Percentiles rank a stretch among this genome's conserved stretches.
Evolutionary conservation across 164 flowering plant species (phyloP).

Genomic region (Warburgia ugandensis): DNA sequence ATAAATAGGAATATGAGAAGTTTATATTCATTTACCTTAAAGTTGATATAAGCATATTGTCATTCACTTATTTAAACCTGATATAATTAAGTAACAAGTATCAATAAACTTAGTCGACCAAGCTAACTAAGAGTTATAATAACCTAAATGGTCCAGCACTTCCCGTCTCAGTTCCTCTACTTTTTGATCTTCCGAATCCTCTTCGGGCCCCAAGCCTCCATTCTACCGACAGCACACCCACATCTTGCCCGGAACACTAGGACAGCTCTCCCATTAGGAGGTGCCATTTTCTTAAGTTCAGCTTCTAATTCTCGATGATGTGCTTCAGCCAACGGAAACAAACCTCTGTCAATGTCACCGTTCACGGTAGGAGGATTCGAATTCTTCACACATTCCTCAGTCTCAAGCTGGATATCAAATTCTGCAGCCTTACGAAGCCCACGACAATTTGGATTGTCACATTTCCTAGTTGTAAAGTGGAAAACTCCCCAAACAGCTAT

Average conservation of each 20-base stretch:
- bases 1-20: no score
- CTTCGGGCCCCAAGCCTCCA: slow-evolving; percentile 79
- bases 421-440: slow-evolving; percentile 75
- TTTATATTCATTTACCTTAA: no score
- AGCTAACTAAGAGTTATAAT: no score
- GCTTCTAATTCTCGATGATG: slow-evolving; percentile 71
- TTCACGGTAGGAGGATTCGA: slow-evolving; percentile 22
- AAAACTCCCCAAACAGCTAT: slow-evolving; percentile 42
- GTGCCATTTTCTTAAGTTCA: slow-evolving; percentile 94
- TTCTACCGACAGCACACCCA: slow-evolving; percentile 77
- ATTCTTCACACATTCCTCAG: slow-evolving; percentile 69
- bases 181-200: slow-evolving; percentile 65
- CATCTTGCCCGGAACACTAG: slow-evolving; percentile 74
- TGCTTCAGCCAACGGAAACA: slow-evolving; percentile 60
- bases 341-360: slow-evolving; percentile 31
- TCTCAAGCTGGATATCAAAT: slow-evolving; percentile 85
- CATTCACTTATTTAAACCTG: no score
- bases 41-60: no score
- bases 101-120: no score
- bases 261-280: slow-evolving; percentile 81
- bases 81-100: no score
- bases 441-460: slow-evolving; percentile 65
- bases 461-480: slow-evolving; percentile 31
- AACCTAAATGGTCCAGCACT: no score
- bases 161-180: no score